Evolutionary conservation across 2,329 filamentous ascomycete genomes (phyloP), one percentile per base, ranked within the genome.

Genomic region (Biscogniauxia marginata): DNA sequence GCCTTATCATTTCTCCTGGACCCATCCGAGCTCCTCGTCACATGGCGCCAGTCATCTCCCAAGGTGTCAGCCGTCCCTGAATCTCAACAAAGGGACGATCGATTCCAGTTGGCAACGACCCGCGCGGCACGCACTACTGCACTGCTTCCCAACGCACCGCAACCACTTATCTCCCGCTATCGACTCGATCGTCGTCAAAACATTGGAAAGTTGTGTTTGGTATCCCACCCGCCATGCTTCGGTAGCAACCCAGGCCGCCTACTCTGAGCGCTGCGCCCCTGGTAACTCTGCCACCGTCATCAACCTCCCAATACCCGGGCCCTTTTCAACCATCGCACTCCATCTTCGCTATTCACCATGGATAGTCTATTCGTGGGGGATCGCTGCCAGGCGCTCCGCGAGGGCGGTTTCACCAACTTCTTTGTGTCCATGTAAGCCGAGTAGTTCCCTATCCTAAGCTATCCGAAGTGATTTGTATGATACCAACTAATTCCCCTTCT

Each of bases 331-430:
- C 50, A 53, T 48, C 44, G 50, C 48, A 44, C 2, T 16, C 43
- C 19, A 18, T 45, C 2, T n/a, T 3, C 13, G 18, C 3, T 50
- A 5, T 52, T 34, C 50, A 20, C 24, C 45, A 77, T 75, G 74
- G 70, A 72, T 54, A 54, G 58, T 23, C 58, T 70, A 24, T 57
- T 68, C 51, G 58, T 67, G 50, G 64, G 69, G 51, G 71, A 74
- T 57, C 74, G 74, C 56, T 85, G 82, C 70, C 79, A 82, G 61
- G 74, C 74, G 60, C 77, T 84, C 57, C 77, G 79, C 58, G 71
- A 79, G 59, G 79, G 81, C 16, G 79, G 79, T 55, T 79, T 82
- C 65, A 73, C 81, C 55, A 83, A 83, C 66, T 75, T 85, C 60
- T 76, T 79, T 58, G 71, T 84, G 46, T 84, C 82, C 39, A 80